These are phyloP conservation scores for Zoysia japonica DNA, from an alignment of 176 grass and related monocot genomes.

Conservation along the genomic window DNA sequence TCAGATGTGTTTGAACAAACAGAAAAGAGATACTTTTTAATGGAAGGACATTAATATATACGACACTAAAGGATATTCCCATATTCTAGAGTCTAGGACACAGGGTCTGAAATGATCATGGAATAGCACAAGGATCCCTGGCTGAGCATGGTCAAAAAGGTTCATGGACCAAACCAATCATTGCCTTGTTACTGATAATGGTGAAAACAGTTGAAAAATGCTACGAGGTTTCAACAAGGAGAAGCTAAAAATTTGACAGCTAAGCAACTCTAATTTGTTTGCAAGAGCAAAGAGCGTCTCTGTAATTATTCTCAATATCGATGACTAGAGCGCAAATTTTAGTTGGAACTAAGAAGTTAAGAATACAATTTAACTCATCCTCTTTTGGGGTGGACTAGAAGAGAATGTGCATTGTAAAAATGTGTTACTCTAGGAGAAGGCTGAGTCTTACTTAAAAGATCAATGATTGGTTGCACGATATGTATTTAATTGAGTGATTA, in stretches of 20 bases:
- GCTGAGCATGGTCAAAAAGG: conserved; percentile 16
- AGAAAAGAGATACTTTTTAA: not conserved
- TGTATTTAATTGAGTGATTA: not conserved
- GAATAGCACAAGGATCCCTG: conserved; percentile 1
- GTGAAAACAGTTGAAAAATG: not conserved
- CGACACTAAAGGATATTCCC: not conserved
- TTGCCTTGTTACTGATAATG: not conserved
- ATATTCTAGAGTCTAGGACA: conserved; percentile 3
- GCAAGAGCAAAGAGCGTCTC: not conserved
- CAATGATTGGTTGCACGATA: not conserved
- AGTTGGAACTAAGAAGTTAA: not conserved
- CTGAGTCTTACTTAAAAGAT: not conserved
- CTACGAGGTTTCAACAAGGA: not conserved
- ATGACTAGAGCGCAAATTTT: not conserved
- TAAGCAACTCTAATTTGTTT: not conserved
- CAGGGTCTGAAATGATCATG: conserved; percentile 3
- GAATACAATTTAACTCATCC: not conserved
- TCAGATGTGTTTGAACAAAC: not conserved
- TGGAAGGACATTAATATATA: not conserved
- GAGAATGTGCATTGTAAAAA: not conserved
- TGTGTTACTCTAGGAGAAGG: not conserved
- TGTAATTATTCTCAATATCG: not conserved
- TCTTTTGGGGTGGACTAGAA: not conserved
- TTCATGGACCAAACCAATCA: not conserved
- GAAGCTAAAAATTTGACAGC: too few species aligned